These are phyloP conservation scores for Leccinellum luteum DNA, from an alignment of 768 basidiomycete genomes.

Conservation along the genomic window DNA sequence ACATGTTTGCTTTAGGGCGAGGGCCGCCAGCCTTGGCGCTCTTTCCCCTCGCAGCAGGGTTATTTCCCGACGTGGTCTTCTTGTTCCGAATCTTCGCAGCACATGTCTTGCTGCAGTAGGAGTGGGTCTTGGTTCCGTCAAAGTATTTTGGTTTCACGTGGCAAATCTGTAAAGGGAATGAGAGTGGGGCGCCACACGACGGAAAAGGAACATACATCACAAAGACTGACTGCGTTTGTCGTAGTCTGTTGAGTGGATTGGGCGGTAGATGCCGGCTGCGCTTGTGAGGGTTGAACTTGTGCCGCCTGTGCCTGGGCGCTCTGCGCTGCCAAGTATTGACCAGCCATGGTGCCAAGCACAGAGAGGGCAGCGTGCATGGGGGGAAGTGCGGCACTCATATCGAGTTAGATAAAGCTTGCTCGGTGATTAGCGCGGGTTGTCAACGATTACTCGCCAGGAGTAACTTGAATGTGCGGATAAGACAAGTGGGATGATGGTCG, in stretches of 20 bases:
- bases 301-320: conserved; percentile 27
- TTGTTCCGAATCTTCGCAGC: conserved; percentile 43
- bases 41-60: conserved; percentile 28
- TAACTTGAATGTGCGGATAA: conserved; percentile 28
- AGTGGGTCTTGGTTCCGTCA: conserved; percentile 54
- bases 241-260: conserved; percentile 18
- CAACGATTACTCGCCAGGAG: conserved; percentile 31
- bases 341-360: conserved; percentile 35
- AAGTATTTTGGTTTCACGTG: conserved; percentile 53
- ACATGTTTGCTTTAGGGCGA: conserved; percentile 38
- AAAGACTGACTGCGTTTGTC: conserved; percentile 37
- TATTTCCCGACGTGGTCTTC: conserved; percentile 23
- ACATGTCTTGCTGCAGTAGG: conserved; percentile 59
- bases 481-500: conserved; percentile 48
- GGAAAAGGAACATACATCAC: conserved; percentile 43
- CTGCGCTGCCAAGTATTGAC: conserved; percentile 35
- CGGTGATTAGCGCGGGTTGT: neutral
- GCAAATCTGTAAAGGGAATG: conserved; percentile 42
- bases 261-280: conserved; percentile 18
- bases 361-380: conserved; percentile 38
- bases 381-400: conserved; percentile 30
- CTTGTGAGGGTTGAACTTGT: conserved; percentile 23
- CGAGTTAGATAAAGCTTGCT: conserved; percentile 5
- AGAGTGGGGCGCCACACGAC: conserved; percentile 2
- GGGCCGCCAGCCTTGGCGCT: conserved; percentile 20